Evolutionary conservation across 2,329 filamentous ascomycete genomes (phyloP).

Genomic region (Epichloe amarillans): DNA sequence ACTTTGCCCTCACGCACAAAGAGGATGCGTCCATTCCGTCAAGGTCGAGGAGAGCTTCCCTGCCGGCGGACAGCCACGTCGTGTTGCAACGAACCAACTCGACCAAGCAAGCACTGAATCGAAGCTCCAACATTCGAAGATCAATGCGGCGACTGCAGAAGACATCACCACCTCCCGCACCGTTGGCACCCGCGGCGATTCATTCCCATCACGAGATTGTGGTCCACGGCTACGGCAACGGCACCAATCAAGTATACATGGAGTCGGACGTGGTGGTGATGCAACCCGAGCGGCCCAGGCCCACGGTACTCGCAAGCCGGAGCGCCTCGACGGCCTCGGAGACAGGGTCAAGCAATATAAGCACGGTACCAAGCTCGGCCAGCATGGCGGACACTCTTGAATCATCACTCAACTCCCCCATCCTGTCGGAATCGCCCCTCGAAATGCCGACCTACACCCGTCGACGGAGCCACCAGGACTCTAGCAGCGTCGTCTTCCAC

Average conservation of each 20-base stretch:
- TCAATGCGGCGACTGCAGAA: constrained; percentile 20
- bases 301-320: constrained; percentile 9
- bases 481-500: constrained; percentile 5
- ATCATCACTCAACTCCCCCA: constrained; percentile 15
- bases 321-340: constrained; percentile 16
- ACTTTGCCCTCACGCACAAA: constrained; percentile 31
- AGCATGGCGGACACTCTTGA: constrained; percentile 14
- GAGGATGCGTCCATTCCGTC: constrained; percentile 6
- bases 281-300: constrained; percentile 4
- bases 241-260: constrained; percentile 27
- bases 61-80: constrained; percentile 6
- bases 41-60: constrained; percentile 1
- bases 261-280: constrained; percentile 6
- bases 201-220: constrained; percentile 35
- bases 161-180: constrained; percentile 9
- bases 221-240: constrained; percentile 40
- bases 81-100: constrained; percentile 17
- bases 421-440: constrained; percentile 8
- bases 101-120: constrained; percentile 16
- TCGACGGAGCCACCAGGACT: constrained; percentile 17
- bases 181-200: constrained; percentile 1
- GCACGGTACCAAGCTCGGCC: constrained; percentile 15
- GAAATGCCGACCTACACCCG: constrained; percentile 12
- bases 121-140: constrained; percentile 20
- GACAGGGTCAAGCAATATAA: constrained; percentile 11